Evolutionary conservation across 108 stramenopile species (phyloP).

Genomic region (Aurantiochytrium sp.): DNA sequence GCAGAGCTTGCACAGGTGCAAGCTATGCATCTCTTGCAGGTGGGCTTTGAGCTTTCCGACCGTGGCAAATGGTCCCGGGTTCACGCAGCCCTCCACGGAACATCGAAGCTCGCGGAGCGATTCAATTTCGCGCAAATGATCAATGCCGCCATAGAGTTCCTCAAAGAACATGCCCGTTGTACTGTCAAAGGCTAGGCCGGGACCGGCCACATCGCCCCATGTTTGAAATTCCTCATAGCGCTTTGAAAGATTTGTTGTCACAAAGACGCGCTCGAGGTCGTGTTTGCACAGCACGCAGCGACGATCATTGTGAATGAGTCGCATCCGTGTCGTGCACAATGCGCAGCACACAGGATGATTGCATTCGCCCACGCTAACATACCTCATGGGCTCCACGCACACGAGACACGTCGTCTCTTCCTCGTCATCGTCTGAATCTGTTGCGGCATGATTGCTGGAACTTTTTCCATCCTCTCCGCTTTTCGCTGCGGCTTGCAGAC

Average conservation of each 20-base stretch:
- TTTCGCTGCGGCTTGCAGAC: not conserved
- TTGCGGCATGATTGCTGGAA: not conserved
- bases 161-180: not conserved
- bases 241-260: not conserved
- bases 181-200: not conserved
- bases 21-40: slow-evolving; percentile 54
- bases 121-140: not conserved
- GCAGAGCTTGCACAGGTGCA: slow-evolving; percentile 66
- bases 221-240: not conserved
- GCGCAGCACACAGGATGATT: not conserved
- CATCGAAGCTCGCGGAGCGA: not conserved
- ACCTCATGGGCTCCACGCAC: not conserved
- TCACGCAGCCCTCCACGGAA: not conserved
- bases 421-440: not conserved
- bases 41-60: slow-evolving; percentile 56
- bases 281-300: slow-evolving; percentile 9
- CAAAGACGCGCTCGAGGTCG: slow-evolving; percentile 3
- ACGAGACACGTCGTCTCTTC: not conserved
- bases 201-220: not conserved
- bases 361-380: not conserved
- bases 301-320: not conserved
- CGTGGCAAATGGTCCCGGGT: not conserved
- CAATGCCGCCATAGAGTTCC: not conserved
- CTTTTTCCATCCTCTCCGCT: not conserved
- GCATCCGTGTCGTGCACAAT: not conserved